phyloP scores from a whole-genome alignment of 345 rosid species.

The Kernera saxatilis region DNA sequence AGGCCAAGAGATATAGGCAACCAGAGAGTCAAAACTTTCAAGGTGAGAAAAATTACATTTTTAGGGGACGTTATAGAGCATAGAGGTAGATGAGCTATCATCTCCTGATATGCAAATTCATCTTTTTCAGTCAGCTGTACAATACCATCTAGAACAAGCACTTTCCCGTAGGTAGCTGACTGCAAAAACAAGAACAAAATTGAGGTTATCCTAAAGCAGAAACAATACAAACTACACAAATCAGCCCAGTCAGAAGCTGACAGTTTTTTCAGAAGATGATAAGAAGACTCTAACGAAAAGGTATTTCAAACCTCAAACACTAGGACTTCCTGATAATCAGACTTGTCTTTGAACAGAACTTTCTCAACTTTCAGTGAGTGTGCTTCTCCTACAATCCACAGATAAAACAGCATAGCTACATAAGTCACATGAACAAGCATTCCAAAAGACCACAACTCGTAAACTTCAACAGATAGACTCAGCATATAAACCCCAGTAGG shows the following conservation, averaged over 20 bases:
- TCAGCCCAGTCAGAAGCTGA: neutral
- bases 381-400: constrained; percentile 67
- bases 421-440: constrained; percentile 5
- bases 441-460: neutral
- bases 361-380: constrained; percentile 84
- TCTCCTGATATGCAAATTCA: constrained; percentile 98
- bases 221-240: neutral
- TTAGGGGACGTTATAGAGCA: constrained; percentile 84
- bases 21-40: neutral
- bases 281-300: neutral
- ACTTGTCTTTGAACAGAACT: constrained; percentile 61
- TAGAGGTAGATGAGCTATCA: constrained; percentile 95
- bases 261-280: neutral
- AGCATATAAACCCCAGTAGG: neutral
- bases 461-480: neutral
- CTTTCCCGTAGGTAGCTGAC: constrained; percentile 87
- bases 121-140: constrained; percentile 95
- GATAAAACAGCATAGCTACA: neutral
- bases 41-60: constrained; percentile 42
- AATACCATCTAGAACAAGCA: constrained; percentile 96
- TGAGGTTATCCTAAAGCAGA: neutral
- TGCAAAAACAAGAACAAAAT: constrained; percentile 34
- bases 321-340: constrained; percentile 86
- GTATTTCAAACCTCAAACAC: constrained; percentile 67
- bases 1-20: neutral